Conservation (phyloP, 257 asterid genomes). For the Lavandula angustifolia region DNA sequence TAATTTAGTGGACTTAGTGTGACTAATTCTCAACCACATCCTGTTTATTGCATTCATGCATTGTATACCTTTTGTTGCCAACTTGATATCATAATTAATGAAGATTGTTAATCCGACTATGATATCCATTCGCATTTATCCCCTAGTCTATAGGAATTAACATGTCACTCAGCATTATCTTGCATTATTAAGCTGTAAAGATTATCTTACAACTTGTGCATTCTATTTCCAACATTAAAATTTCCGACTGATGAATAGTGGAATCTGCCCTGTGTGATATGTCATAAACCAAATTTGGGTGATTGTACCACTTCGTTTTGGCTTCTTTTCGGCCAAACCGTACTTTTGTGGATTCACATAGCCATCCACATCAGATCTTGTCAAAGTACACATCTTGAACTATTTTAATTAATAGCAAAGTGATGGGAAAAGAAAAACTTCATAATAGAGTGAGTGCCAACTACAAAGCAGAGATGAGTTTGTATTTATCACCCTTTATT, state of each 20-base stretch:
- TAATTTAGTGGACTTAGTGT: conserved; percentile 1
- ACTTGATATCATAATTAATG: not conserved
- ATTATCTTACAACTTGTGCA: too few relatives aligned
- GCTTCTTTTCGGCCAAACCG: not conserved
- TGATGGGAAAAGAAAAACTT: not conserved
- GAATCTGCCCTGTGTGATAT: too few relatives aligned
- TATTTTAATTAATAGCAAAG: not conserved
- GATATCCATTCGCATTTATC: too few relatives aligned
- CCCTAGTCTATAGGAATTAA: too few relatives aligned
- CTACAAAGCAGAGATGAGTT: too few relatives aligned
- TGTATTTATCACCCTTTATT: too few relatives aligned
- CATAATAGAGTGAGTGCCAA: not conserved
- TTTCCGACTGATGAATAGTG: too few relatives aligned
- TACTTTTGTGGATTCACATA: not conserved
- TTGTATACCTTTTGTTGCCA: not conserved
- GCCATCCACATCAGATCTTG: not conserved
- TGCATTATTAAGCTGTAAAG: not conserved
- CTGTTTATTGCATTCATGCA: not conserved
- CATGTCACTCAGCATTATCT: too few relatives aligned
- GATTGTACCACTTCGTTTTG: not conserved
- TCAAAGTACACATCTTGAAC: too few relatives aligned
- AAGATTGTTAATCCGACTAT: too few relatives aligned
- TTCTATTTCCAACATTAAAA: not conserved
- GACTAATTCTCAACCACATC: conserved; percentile 5
- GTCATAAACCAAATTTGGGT: too few relatives aligned